Conservation (phyloP, 768 basidiomycete species). For the Mycena rebaudengoi region DNA sequence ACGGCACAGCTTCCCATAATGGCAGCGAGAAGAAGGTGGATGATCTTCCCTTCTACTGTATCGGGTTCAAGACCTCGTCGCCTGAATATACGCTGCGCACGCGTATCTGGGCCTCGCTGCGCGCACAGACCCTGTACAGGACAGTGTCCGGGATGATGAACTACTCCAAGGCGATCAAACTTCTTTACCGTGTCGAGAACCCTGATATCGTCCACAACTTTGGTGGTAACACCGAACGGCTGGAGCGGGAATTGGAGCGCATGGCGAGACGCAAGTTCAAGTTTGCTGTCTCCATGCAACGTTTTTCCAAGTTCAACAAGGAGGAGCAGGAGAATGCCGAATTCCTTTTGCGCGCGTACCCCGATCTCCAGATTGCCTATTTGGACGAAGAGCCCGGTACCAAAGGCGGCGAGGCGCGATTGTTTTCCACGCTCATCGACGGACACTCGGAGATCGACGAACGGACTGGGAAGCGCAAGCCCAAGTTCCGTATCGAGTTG, state of each 20-base stretch:
- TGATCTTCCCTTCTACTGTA: slow-evolving; percentile 98
- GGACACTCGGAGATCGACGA: slow-evolving; percentile 97
- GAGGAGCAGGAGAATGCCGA: slow-evolving; percentile 99
- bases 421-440: slow-evolving; percentile 95
- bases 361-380: slow-evolving; percentile 97
- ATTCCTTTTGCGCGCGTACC: slow-evolving; percentile 96
- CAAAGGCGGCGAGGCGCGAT: slow-evolving; percentile 85
- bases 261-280: slow-evolving; percentile 99
- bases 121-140: slow-evolving; percentile 97
- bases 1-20: slow-evolving; percentile 58
- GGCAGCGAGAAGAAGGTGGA: slow-evolving; percentile 90
- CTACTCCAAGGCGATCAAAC: slow-evolving; percentile 99
- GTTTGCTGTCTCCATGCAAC: slow-evolving; percentile 98
- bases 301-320: slow-evolving; percentile 99
- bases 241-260: slow-evolving; percentile 95
- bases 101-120: slow-evolving; percentile 98
- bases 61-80: slow-evolving; percentile 98
- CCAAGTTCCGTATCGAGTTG: slow-evolving; percentile 97
- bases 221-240: slow-evolving; percentile 94
- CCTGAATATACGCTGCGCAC: slow-evolving; percentile 99
- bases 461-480: slow-evolving; percentile 86
- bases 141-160: slow-evolving; percentile 99
- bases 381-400: slow-evolving; percentile 94
- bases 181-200: slow-evolving; percentile 98
- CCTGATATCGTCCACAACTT: slow-evolving; percentile 96